Base-by-base conservation (phyloP, 148 eudicot species). In the Nepenthes gracilis region DNA sequence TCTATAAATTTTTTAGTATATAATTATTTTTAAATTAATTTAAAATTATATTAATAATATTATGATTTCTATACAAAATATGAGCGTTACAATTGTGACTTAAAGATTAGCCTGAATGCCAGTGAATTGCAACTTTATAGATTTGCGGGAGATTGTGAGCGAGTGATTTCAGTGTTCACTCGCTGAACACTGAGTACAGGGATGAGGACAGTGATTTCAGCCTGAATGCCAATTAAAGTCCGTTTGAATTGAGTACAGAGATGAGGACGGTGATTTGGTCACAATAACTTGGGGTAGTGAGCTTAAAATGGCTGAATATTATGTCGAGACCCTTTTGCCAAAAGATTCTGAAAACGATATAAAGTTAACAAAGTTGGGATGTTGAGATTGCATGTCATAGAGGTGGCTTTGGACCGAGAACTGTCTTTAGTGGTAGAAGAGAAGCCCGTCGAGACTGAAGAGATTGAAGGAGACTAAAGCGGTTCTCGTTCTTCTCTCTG, bases 331-430 rank as follows among this genome's bases (percentile, higher is more conserved):
- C 58, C 71, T 77, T 54, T 48, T 74, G 57, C 80, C 74, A 0
- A 85, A 80, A 67, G 81, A 77, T 64, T 74, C 90, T 57, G 88
- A 85, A 35, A 64, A 74, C 54, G 94, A 80, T 8, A 80, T 8
- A 81, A 77, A 62, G 59, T 53, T 35, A 83, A 81, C 33, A 70
- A 78, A 5, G 2, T 79, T 58, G 92, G 86, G 54, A 72, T 88
- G 84, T 69, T 93, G 70, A 82, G 90, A 67, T 72, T 93, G 81
- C 95, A 93, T 69, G 64, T 93, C 62, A 96, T 88, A 60, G 98
- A 86, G 65, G 96, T 93, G 63, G 60, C 70, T 64, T 86, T 89
- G 1, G 98, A 93, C 72, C 98, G 88, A 55, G 96, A 88, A 76
- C 98, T 96, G 23, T 81, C 84, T 49, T 47, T 93, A 60, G 43